Evolutionary conservation across 1,284 basidiomycete species (phyloP), one percentile per base, ranked within the genome.

Genomic region (Puccinia novopanici): DNA sequence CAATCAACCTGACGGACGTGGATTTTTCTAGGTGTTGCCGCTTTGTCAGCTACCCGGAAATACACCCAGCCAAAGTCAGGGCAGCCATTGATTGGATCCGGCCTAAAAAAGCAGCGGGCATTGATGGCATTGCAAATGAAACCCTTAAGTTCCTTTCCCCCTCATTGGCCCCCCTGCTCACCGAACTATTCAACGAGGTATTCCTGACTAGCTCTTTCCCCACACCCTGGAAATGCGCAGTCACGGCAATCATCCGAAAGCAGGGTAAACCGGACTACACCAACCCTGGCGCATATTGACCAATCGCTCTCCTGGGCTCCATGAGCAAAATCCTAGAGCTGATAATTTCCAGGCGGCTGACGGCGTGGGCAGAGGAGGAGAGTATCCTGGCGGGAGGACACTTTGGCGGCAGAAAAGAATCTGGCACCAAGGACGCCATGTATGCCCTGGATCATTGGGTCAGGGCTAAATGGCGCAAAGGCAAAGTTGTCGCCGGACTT

Each of bases 191-290:
- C 55, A 57, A 57, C 27, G 40, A 65, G 9, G 17, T 65, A 22
- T 17, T 65, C 3, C 6, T 59, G 5, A 5, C 19, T 1, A 61
- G 75, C 19, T 37, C 24, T 12, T 76, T 50, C 45, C 75, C 61
- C 3, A 8, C 34, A 0, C 24, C 3, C 0, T 76, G 75, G 75
- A 76, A 76, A 34, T 30, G 30, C 15, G 75, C 75, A n/a, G 48
- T 37, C 9, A n/a, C n/a, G n/a, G n/a, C n/a, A n/a, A n/a, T n/a
- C n/a, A n/a, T n/a, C n/a, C n/a, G n/a, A n/a, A n/a, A n/a, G n/a
- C n/a, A n/a, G n/a, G n/a, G n/a, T n/a, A n/a, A n/a, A n/a, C n/a
- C n/a, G n/a, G n/a, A n/a, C n/a, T n/a, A n/a, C n/a, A n/a, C n/a
- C n/a, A n/a, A n/a, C n/a, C n/a, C n/a, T n/a, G n/a, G n/a, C n/a